phyloP scores from a whole-genome alignment of 2,329 filamentous ascomycete species.

The Lomentospora prolificans region DNA sequence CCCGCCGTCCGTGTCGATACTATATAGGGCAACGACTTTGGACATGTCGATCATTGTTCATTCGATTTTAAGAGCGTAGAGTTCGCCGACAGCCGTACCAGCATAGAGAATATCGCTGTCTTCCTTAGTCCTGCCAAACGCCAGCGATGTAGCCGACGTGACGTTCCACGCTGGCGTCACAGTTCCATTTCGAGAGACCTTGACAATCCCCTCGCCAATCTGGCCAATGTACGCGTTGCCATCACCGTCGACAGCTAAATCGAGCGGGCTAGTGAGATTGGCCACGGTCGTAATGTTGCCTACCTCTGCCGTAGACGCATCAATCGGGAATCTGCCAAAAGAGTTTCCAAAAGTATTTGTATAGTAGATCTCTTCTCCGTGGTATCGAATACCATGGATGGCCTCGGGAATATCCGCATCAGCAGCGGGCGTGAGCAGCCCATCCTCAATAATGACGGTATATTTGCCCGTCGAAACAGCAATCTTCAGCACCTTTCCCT shows the following conservation, averaged over 20 bases:
- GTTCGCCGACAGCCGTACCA: not conserved
- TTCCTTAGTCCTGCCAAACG: not conserved
- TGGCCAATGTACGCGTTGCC: conserved; percentile 11
- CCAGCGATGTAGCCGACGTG: not conserved
- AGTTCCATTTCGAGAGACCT: not conserved
- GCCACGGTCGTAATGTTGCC: conserved; percentile 11
- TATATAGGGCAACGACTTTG: too few species aligned
- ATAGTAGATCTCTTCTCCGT: conserved; percentile 14
- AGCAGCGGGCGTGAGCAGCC: conserved; percentile 3
- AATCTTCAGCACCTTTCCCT: conserved; percentile 12
- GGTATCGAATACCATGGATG: conserved; percentile 14
- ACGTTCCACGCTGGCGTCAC: not conserved
- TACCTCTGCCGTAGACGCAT: not conserved
- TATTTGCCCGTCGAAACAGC: conserved; percentile 11
- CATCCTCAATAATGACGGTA: conserved; percentile 12
- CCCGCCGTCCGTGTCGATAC: too few species aligned
- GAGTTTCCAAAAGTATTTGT: conserved; percentile 12
- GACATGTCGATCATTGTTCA: too few species aligned
- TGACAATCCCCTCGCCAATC: not conserved
- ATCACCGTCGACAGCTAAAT: conserved; percentile 12
- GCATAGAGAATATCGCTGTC: not conserved
- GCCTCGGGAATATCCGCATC: conserved; percentile 12
- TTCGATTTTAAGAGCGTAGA: not conserved
- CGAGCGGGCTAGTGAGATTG: conserved; percentile 10
- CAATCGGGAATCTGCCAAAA: conserved; percentile 11